These are phyloP conservation scores for Clarireedia sp. DNA, from an alignment of 2,329 filamentous ascomycete species.

Conservation along the genomic window DNA sequence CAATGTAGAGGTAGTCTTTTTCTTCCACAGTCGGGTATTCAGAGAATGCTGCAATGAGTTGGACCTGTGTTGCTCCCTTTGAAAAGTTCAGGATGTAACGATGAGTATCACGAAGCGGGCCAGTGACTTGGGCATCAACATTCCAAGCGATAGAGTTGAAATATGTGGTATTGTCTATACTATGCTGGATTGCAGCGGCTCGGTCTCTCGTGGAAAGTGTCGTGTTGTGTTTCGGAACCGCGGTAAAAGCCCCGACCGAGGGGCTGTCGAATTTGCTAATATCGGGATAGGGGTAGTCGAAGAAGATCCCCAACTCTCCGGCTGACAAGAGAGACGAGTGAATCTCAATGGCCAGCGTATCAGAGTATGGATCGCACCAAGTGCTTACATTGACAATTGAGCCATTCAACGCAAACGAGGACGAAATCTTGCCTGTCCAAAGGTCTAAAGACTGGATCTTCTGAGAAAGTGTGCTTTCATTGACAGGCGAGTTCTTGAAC, in stretches of 20 bases:
- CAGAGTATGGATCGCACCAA: conserved; percentile 33
- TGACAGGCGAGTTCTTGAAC: conserved; percentile 29
- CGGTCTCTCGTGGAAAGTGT: conserved; percentile 12
- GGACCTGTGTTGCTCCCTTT: background rate
- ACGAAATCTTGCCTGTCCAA: conserved; percentile 35
- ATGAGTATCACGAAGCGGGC: conserved; percentile 14
- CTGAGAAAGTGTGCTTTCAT: conserved; percentile 25
- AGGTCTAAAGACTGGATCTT: conserved; percentile 32
- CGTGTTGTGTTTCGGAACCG: conserved; percentile 34
- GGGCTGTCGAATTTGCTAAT: conserved; percentile 38
- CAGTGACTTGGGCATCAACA: conserved; percentile 12
- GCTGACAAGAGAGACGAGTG: conserved; percentile 31
- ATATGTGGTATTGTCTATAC: conserved; percentile 34
- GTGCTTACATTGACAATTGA: conserved; percentile 31
- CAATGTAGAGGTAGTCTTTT: background rate
- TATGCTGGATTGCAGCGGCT: conserved; percentile 31
- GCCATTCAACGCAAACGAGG: conserved; percentile 30
- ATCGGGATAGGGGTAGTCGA: conserved; percentile 37
- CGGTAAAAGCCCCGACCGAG: conserved; percentile 35
- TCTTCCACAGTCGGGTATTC: background rate
- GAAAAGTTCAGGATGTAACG: conserved; percentile 17
- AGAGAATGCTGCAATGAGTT: background rate
- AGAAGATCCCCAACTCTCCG: conserved; percentile 31
- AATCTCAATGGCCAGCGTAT: conserved; percentile 32
- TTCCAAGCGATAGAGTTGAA: conserved; percentile 26